Evolutionary conservation across 2,329 filamentous ascomycete genomes (phyloP), one percentile per base, ranked within the genome.

Genomic region (Sarocladium brachiariae): DNA sequence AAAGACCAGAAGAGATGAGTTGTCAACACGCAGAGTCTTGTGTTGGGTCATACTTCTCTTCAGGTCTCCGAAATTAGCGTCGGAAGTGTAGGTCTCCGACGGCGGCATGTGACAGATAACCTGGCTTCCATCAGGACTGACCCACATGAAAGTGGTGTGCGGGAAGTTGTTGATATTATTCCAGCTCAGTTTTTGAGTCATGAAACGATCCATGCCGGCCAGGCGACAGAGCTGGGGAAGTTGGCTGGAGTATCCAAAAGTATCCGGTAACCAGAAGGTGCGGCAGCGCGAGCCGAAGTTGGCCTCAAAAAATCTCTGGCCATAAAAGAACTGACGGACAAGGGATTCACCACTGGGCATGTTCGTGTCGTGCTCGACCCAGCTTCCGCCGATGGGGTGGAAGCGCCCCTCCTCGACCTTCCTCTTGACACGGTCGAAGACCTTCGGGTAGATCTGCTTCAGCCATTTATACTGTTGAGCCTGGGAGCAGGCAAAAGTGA

Each of bases 161-260:
- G 93, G 93, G 71, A 97, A 99, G 63, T 87, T 95, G 72, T 97
- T 97, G 77, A 97, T 97, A 66, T 97, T 97, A 74, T 97, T 97
- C 93, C 93, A 99, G 74, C 92, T 97, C 53, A 99, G 76, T 72
- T 99, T 99, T 68, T 99, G 93, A 0, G 93, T 99, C 62, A 99
- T 86, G 74, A 99, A 99, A 30, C 92, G 83, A 52, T 81, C 87
- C 93, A 99, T 97, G 18, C 90, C 92, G n/a, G 93, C 87, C 24
- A 96, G 74, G 3, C 92, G 86, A 64, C 90, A 97, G 37, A 99
- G 75, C 63, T 99, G 93, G 11, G 93, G 93, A 37, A 99, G 78
- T 68, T 99, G 93, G 47, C 86, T 87, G 0, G 91, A 96, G 70
- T 99, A 99, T 13, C 93, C 93, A 70, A 99, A 99, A 0, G 93